Evolutionary conservation across 1,139 yeast species (phyloP).

Genomic region (Diutina sp.): DNA sequence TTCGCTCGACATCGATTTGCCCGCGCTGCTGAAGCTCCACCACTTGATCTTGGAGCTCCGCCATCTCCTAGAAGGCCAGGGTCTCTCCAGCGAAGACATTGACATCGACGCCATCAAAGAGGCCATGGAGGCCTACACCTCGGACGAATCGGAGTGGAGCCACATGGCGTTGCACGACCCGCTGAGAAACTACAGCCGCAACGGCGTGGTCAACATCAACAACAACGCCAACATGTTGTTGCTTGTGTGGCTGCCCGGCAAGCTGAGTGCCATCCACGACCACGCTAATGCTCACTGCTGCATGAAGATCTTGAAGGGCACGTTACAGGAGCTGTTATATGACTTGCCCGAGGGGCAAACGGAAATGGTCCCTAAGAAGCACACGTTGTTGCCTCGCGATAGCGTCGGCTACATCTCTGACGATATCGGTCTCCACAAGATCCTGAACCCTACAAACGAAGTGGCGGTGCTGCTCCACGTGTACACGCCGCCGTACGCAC

Average conservation of each 20-base stretch:
- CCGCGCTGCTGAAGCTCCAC: neutral
- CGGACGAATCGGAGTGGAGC: conserved; percentile 44
- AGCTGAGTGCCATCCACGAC: conserved; percentile 57
- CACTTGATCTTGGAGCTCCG: neutral
- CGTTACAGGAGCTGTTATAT: conserved; percentile 45
- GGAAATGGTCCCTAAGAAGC: conserved; percentile 15
- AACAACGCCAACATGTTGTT: conserved; percentile 57
- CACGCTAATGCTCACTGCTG: conserved; percentile 68
- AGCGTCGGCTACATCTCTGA: conserved; percentile 60
- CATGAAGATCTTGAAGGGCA: conserved; percentile 54
- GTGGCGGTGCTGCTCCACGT: conserved; percentile 61
- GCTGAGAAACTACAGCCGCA: conserved; percentile 39
- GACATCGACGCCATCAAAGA: conserved; percentile 35
- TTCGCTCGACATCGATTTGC: neutral
- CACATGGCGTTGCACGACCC: conserved; percentile 45
- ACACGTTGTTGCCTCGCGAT: conserved; percentile 25
- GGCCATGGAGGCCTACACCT: conserved; percentile 36
- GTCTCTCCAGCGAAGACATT: conserved; percentile 36
- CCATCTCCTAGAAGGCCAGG: conserved; percentile 9
- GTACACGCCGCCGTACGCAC: conserved; percentile 71
- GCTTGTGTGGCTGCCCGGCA: conserved; percentile 64
- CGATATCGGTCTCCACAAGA: conserved; percentile 53
- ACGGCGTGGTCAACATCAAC: conserved; percentile 57
- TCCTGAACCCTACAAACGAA: conserved; percentile 36
- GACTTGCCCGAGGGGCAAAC: conserved; percentile 31